These are phyloP conservation scores for Aspergillus coremiiformis DNA, from an alignment of 495 filamentous ascomycete species.

Conservation along the genomic window DNA sequence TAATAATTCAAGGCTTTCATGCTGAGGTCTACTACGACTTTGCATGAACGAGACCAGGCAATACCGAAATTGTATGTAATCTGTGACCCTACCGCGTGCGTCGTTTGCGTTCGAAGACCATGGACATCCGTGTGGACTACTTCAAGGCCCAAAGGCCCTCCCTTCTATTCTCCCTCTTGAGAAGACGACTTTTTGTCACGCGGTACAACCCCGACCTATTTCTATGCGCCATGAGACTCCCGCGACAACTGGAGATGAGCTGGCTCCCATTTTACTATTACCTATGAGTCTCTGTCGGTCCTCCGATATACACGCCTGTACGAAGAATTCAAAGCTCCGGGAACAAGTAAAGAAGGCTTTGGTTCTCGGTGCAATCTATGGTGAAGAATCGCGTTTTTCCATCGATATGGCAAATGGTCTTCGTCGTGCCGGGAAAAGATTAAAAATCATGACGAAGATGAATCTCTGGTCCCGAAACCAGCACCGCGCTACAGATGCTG, in stretches of 20 bases:
- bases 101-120: slow-evolving; percentile 35
- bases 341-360: slow-evolving; percentile 9
- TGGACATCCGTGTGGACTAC: slow-evolving; percentile 13
- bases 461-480: slow-evolving; percentile 21
- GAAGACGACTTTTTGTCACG: slow-evolving; percentile 9
- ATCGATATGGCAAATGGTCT: slow-evolving; percentile 26
- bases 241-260: slow-evolving; percentile 3
- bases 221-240: slow-evolving; percentile 16
- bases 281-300: slow-evolving; percentile 13
- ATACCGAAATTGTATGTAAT: slow-evolving; percentile 24
- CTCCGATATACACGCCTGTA: neutral
- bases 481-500: slow-evolving; percentile 11
- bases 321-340: slow-evolving; percentile 4
- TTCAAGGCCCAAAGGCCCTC: slow-evolving; percentile 30
- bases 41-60: neutral
- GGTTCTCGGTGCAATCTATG: slow-evolving; percentile 11
- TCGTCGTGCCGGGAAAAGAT: slow-evolving; percentile 26
- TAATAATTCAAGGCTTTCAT: neutral
- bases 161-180: slow-evolving; percentile 4
- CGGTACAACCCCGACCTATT: slow-evolving; percentile 4
- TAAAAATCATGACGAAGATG: slow-evolving; percentile 31
- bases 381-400: slow-evolving; percentile 8
- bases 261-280: slow-evolving; percentile 7
- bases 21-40: neutral
- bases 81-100: slow-evolving; percentile 35